Conservation (phyloP, 179 eudicot genomes). For the Silene vulgaris region DNA sequence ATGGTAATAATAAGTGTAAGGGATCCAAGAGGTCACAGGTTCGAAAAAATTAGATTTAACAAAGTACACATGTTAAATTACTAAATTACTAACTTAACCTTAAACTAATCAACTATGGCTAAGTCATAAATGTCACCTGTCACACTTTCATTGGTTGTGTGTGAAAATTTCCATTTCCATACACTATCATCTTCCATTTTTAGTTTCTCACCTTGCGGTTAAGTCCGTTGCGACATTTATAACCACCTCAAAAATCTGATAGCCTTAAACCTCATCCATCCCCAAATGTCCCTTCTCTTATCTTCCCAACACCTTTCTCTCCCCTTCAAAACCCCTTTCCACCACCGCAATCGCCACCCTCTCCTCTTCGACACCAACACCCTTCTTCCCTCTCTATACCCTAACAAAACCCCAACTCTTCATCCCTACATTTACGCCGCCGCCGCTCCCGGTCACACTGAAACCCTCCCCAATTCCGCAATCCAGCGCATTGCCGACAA, state of each 20-base stretch:
- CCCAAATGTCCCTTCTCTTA: constrained; percentile 27
- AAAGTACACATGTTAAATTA: no score
- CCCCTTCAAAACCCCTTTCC: constrained; percentile 19
- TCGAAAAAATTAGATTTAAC: no score
- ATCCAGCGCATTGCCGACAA: constrained; percentile 88
- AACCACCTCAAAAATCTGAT: not conserved
- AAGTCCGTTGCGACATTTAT: no score
- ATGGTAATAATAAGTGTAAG: no score
- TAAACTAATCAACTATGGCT: no score
- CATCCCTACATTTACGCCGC: constrained; percentile 24
- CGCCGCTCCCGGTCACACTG: constrained; percentile 11
- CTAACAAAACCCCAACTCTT: constrained; percentile 19
- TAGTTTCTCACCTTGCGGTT: no score
- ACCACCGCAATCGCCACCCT: constrained; percentile 8
- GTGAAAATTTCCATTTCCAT: no score
- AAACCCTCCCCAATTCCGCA: constrained; percentile 62
- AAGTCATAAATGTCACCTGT: no score
- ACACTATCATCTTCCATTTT: no score
- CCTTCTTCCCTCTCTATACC: constrained; percentile 31
- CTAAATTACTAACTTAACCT: no score
- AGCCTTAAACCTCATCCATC: not conserved
- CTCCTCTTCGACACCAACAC: constrained; percentile 1
- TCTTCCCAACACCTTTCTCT: constrained; percentile 23
- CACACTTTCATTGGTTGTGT: no score
- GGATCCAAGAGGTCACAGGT: no score